Conservation (phyloP, 139 green algal genomes). For the Nannochloris sp. region DNA sequence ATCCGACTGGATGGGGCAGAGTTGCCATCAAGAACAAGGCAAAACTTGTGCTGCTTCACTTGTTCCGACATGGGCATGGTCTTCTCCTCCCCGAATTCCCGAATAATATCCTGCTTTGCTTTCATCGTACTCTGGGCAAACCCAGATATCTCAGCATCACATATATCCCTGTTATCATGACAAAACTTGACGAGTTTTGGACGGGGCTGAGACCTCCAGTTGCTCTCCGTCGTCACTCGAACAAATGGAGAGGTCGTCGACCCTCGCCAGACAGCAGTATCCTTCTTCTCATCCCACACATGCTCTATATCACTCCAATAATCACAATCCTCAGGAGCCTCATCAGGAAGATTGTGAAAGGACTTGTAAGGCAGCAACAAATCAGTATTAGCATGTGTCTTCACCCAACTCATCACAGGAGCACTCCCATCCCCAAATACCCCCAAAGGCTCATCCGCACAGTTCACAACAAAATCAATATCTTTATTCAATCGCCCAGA, state of each 20-base stretch:
- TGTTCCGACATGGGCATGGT: not conserved
- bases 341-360: not conserved
- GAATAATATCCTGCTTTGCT: not conserved
- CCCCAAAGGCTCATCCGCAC: not conserved
- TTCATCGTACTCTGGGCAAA: not conserved
- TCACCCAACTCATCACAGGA: not conserved
- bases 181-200: not conserved
- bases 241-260: not conserved
- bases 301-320: not conserved
- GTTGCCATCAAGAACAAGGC: not conserved
- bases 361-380: not conserved
- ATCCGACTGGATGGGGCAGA: not conserved
- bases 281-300: not conserved
- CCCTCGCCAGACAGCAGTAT: not conserved
- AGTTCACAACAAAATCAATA: slow-evolving; percentile 3
- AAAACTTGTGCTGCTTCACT: not conserved
- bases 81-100: not conserved
- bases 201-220: not conserved
- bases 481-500: not conserved
- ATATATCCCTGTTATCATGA: not conserved
- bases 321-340: not conserved
- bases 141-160: not conserved
- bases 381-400: not conserved
- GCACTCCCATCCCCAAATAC: not conserved
- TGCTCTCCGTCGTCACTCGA: not conserved